phyloP scores from a whole-genome alignment of 108 stramenopile genomes.

The Parmales sp. region DNA sequence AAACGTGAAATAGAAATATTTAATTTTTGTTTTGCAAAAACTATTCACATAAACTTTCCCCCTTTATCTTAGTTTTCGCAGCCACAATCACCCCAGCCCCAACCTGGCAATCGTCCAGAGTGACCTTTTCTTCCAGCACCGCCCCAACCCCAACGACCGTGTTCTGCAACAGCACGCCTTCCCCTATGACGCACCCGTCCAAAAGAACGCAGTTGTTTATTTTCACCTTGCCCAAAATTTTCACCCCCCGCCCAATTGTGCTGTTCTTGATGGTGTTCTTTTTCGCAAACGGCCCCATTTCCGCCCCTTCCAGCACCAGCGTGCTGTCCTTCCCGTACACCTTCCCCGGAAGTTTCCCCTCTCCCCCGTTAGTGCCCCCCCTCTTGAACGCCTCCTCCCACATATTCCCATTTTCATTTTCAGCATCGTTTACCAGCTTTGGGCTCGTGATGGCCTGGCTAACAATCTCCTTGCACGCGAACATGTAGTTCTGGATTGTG shows the following conservation, averaged over 20 bases:
- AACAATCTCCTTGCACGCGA: conserved; percentile 60
- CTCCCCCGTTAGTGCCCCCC: not conserved
- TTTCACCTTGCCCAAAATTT: conserved; percentile 49
- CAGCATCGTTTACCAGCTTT: not conserved
- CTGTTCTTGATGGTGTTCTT: conserved; percentile 61
- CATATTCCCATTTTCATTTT: no score
- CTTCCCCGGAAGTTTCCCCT: not conserved
- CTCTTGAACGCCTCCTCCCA: no score
- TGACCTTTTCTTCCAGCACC: conserved; percentile 66
- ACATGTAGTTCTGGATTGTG: conserved; percentile 52
- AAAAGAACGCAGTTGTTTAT: conserved; percentile 73
- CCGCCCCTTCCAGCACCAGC: not conserved
- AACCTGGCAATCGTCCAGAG: conserved; percentile 72
- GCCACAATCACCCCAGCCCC: conserved; percentile 30
- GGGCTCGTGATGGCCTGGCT: conserved; percentile 16
- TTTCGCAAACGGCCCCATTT: conserved; percentile 47
- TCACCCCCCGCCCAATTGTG: conserved; percentile 47
- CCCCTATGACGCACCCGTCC: conserved; percentile 60
- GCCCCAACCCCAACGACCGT: conserved; percentile 48
- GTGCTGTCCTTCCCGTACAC: not conserved
- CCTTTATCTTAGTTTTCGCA: not conserved
- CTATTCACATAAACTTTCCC: no score
- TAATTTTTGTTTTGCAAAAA: no score
- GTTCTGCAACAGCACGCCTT: conserved; percentile 63
- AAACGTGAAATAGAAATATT: no score